Conservation (phyloP, 306 rosid genomes). For the Trifolium dubium region DNA sequence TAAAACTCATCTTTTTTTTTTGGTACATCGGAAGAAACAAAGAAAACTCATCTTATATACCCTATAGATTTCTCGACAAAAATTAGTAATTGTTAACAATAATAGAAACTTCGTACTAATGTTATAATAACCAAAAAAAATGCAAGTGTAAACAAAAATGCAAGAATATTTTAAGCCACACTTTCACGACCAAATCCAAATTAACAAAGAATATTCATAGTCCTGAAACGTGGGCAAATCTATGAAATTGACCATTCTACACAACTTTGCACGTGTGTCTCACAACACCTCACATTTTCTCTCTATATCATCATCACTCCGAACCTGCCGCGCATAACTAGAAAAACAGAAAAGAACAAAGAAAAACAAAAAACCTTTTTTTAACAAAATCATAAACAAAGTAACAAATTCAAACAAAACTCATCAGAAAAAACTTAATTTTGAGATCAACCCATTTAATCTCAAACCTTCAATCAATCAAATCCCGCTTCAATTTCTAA, state of each 20-base stretch:
- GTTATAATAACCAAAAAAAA: too few species aligned
- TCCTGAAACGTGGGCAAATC: not conserved
- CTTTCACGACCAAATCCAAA: too few species aligned
- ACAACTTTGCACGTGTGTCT: conserved; percentile 28
- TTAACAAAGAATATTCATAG: too few species aligned
- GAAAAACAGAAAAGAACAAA: not conserved
- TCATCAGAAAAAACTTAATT: not conserved
- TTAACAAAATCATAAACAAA: not conserved
- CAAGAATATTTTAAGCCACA: too few species aligned
- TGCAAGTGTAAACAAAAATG: too few species aligned
- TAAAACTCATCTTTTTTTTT: too few species aligned
- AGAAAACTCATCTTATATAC: too few species aligned
- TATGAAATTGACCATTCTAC: not conserved
- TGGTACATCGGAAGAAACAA: too few species aligned
- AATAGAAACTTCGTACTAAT: too few species aligned
- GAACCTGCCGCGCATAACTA: not conserved
- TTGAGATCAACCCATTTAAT: conserved; percentile 3
- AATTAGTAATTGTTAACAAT: too few species aligned
- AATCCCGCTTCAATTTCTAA: not conserved
- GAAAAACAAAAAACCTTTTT: not conserved
- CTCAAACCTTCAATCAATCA: conserved; percentile 11
- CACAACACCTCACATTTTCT: conserved; percentile 23
- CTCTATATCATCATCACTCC: conserved; percentile 12
- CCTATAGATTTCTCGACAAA: too few species aligned
- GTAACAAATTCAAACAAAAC: not conserved